Evolutionary conservation across 345 rosid species (phyloP), one percentile per base, ranked within the genome.

Genomic region (Cardamine occulta): DNA sequence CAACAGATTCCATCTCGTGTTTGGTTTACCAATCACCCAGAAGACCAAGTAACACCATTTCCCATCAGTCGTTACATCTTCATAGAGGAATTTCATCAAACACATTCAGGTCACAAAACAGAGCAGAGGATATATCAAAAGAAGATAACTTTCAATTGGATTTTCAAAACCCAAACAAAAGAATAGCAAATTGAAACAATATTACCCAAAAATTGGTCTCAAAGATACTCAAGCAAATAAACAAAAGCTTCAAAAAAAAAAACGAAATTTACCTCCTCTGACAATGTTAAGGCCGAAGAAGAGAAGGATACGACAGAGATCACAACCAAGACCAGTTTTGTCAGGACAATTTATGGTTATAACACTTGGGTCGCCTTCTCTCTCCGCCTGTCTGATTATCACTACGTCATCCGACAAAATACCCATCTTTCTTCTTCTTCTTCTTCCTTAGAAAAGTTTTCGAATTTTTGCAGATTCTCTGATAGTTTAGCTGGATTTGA

Each of bases 271-370:
- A 95, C 99, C 99, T 88, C 92, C 99, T 80, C 89, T 74, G 68
- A 86, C 89, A 85, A 95, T 87, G 88, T 81, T 86, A 70, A 90
- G 84, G 26, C 97, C 97, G 81, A 95, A 92, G 87, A 87, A 88
- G 84, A 95, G 97, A 37, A 95, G 81, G 84, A 95, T 84, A 70
- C 97, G 97, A 64, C 97, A 91, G 63, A 95, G 78, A 74, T 95
- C 99, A 59, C 93, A 88, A 74, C 99, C 99, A 4, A 95, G 78
- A 4, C 99, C 99, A 51, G 99, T 91, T 83, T 95, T 95, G 82
- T 95, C 99, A 6, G 97, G 99, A 82, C 99, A 94, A 66, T 94
- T 94, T 13, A 95, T 80, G 18, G 96, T 90, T 47, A 95, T 86
- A 32, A 89, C 86, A 82, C 78, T 84, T 2, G 88, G 87, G 44